Evolutionary conservation across 129 eudicot genomes (phyloP), one percentile per base, ranked within the genome.

Genomic region (Kitagawia praeruptora): DNA sequence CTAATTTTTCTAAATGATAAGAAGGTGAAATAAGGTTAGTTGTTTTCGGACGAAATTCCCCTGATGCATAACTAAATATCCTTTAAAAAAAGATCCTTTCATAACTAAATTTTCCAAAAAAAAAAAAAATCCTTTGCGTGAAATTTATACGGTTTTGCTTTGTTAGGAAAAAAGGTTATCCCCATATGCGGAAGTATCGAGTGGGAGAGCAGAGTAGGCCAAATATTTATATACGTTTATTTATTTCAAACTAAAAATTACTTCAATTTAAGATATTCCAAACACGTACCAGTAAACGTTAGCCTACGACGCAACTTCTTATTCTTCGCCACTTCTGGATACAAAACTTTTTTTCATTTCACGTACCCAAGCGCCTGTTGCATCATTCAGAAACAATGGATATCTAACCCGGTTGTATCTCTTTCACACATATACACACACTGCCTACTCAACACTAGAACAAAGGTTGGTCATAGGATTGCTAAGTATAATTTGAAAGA

Each of bases 1-100:
- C 81, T 64, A 78, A 66, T 67, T 40, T 66, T 64, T 10, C 21
- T 44, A 44, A 66, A 69, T 34, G 74, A 69, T 38, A 34, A 67
- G n/a, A 5, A 14, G 42, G 42, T 69, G 27, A 69, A 67, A 69
- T 28, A 34, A 34, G 2, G 10, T 78, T 78, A 18, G 9, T 64
- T 64, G 75, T 25, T 78, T 42, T 15, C 6, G 74, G 80, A 25
- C 8, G 41, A 8, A 39, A 11, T 19, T 77, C 61, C 58, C 53
- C 48, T 8, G 13, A 48, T 56, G 39, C n/a, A 56, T 77, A 39
- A 4, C 18, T 13, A 39, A 6, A 12, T 23, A 54, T 11, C 44
- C 13, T 31, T 31, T 31, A 31, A 31, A 31, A 31, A 31, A 31
- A n/a, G n/a, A 31, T 31, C 34, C 34, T 31, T 31, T 31, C 34